Conservation (phyloP, 2,329 filamentous ascomycete genomes). For the Xylariaceae sp. region DNA sequence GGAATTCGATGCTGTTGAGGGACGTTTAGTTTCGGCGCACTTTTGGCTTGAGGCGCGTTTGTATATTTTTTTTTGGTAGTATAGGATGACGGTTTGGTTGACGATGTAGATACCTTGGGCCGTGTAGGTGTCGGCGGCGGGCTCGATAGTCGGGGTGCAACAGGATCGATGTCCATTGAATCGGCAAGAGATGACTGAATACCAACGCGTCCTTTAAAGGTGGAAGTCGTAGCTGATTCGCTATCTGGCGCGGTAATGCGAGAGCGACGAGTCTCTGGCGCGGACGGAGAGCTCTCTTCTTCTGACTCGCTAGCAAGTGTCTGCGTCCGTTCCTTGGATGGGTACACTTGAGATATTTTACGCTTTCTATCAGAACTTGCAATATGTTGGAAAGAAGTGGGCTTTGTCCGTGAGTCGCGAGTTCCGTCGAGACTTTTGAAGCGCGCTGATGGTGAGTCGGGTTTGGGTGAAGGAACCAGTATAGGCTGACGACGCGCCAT, state of each 20-base stretch:
- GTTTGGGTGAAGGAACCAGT: constrained; percentile 30
- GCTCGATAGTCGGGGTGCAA: constrained; percentile 36
- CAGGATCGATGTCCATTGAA: constrained; percentile 31
- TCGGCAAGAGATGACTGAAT: constrained; percentile 28
- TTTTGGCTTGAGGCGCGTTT: constrained; percentile 9
- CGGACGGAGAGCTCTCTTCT: constrained; percentile 22
- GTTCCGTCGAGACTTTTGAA: constrained; percentile 19
- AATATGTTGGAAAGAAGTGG: constrained; percentile 18
- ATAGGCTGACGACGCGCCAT: constrained; percentile 28
- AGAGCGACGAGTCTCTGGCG: constrained; percentile 31
- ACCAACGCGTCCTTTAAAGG: constrained; percentile 22
- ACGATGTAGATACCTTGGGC: constrained; percentile 18
- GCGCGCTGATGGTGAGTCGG: constrained; percentile 23
- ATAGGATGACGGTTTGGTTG: constrained; percentile 3
- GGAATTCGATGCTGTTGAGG: constrained; percentile 36
- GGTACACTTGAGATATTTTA: constrained; percentile 39
- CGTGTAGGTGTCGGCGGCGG: constrained; percentile 40
- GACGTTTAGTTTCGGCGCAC: constrained; percentile 13
- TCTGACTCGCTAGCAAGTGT: constrained; percentile 19
- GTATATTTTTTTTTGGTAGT: constrained; percentile 2
- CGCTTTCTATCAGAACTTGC: constrained; percentile 36
- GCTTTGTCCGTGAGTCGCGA: constrained; percentile 17
- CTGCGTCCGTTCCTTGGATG: constrained; percentile 32
- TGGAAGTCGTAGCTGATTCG: constrained; percentile 11
- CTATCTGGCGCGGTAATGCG: constrained; percentile 30